A percentile compares a stretch with the other conserved stretches of the same genome.
These are phyloP conservation scores for Oropetium thomaeum DNA, from an alignment of 176 grass and related monocot species.

Conservation along the genomic window DNA sequence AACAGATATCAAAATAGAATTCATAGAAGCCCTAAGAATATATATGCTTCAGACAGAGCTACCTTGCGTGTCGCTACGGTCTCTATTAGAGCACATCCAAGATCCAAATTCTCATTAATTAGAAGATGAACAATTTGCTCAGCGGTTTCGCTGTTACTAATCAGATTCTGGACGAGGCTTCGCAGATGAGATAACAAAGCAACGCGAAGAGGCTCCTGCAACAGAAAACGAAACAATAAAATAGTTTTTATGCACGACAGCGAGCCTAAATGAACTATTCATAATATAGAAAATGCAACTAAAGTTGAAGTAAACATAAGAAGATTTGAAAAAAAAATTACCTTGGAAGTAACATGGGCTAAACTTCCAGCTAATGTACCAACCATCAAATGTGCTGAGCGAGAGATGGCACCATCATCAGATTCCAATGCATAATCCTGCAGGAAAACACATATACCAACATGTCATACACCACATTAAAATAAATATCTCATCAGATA, in stretches of 20 bases:
- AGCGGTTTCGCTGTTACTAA: slow-evolving; percentile 61
- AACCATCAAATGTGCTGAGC: slow-evolving; percentile 90
- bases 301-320: background rate
- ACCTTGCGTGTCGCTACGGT: slow-evolving; percentile 93
- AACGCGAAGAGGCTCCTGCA: slow-evolving; percentile 89
- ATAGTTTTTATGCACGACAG: slow-evolving; percentile 8
- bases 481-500: slow-evolving; percentile 8
- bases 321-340: slow-evolving; percentile 29
- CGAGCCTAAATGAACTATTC: background rate
- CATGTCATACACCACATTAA: background rate
- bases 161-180: slow-evolving; percentile 74
- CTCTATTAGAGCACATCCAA: slow-evolving; percentile 97
- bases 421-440: slow-evolving; percentile 93
- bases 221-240: slow-evolving; percentile 13
- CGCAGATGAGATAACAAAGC: slow-evolving; percentile 78
- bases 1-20: slow-evolving; percentile 12
- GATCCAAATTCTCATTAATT: slow-evolving; percentile 90
- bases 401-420: slow-evolving; percentile 70
- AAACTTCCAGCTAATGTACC: slow-evolving; percentile 94
- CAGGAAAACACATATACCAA: slow-evolving; percentile 14
- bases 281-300: slow-evolving; percentile 15
- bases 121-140: slow-evolving; percentile 88
- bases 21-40: background rate
- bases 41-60: background rate
- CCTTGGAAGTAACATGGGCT: slow-evolving; percentile 99